phyloP scores from a whole-genome alignment of 768 basidiomycete genomes.

The Boletus huronensis region DNA sequence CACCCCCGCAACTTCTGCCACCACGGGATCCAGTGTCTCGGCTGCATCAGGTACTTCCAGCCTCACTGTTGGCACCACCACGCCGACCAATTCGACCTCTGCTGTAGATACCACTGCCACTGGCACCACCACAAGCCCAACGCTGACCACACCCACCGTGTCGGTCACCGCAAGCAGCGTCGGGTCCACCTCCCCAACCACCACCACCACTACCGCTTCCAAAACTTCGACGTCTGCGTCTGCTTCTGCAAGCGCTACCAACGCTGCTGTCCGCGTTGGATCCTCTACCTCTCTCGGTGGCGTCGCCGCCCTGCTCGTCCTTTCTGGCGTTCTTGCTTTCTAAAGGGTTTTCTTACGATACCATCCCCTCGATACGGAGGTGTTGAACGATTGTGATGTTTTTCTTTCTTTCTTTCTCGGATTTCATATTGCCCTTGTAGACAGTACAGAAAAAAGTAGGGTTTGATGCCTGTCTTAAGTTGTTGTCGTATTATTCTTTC shows the following conservation, averaged over 20 bases:
- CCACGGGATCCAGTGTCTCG: constrained; percentile 1
- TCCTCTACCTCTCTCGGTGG: constrained; percentile 21
- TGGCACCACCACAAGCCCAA: constrained; percentile 30
- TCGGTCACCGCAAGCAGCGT: constrained; percentile 34
- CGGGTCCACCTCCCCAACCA: background rate
- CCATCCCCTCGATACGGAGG: background rate
- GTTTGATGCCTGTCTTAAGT: constrained; percentile 7
- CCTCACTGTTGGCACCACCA: background rate
- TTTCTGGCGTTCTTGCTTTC: constrained; percentile 22
- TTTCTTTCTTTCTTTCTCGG: background rate
- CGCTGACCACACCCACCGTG: constrained; percentile 26
- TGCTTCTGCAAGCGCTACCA: constrained; percentile 14
- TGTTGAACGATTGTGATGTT: constrained; percentile 8
- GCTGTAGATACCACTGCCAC: background rate
- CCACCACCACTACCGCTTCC: constrained; percentile 32
- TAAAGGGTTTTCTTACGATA: constrained; percentile 9
- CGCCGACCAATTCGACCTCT: constrained; percentile 11
- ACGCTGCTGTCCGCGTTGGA: constrained; percentile 22
- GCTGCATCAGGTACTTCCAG: constrained; percentile 17
- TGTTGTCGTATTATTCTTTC: constrained; percentile 21
- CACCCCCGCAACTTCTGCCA: constrained; percentile 1
- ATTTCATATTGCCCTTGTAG: constrained; percentile 5
- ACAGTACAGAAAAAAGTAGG: background rate
- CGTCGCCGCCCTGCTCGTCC: constrained; percentile 16
- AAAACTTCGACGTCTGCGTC: constrained; percentile 10